Evolutionary conservation across 2,329 filamentous ascomycete species (phyloP).

Genomic region (Penicillium sp.): DNA sequence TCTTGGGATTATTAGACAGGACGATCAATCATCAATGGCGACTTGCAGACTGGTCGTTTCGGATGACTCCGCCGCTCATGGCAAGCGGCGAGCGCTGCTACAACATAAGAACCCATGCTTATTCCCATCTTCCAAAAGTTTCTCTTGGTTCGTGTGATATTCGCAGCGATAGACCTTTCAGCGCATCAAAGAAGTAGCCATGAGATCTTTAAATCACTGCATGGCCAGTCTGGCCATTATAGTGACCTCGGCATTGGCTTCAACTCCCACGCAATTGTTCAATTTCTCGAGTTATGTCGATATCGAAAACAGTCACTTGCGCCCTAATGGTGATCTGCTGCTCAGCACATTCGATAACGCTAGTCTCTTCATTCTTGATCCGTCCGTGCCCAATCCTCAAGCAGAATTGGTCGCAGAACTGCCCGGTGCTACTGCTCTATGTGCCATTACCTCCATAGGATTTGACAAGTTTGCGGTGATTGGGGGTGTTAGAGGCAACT

Average conservation of each 20-base stretch:
- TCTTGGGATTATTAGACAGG: too few relatives aligned
- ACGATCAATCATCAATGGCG: too few relatives aligned
- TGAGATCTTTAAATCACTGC: background rate
- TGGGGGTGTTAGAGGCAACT: background rate
- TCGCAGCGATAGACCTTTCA: background rate
- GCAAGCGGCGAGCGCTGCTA: too few relatives aligned
- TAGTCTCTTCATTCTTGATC: background rate
- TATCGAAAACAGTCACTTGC: slow-evolving; percentile 1
- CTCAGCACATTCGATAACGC: background rate
- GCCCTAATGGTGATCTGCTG: background rate
- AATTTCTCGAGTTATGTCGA: background rate
- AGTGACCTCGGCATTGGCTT: background rate
- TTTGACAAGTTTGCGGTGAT: background rate
- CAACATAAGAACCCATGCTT: too few relatives aligned
- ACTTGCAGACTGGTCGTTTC: too few relatives aligned
- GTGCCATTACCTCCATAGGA: background rate
- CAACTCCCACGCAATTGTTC: background rate
- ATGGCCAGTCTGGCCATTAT: background rate
- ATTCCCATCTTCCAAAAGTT: too few relatives aligned
- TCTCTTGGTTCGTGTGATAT: too few relatives aligned
- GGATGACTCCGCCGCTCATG: too few relatives aligned
- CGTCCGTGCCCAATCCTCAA: background rate
- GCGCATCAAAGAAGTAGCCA: background rate
- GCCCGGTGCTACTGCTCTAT: background rate
- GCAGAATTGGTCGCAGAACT: background rate